phyloP scores from a whole-genome alignment of 176 grass and related monocot species.

The Chloris gayana region DNA sequence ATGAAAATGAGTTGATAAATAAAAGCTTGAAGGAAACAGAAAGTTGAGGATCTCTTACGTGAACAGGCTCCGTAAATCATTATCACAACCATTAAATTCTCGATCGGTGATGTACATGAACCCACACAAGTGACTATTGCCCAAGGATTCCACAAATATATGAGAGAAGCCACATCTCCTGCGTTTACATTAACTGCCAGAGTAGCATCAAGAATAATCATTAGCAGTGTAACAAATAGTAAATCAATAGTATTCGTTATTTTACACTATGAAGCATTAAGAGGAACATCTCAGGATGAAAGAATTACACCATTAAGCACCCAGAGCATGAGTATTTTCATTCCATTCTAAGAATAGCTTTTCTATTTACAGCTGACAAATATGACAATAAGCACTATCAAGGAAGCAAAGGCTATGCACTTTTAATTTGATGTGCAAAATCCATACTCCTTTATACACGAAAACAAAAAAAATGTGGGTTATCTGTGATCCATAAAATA shows the following conservation, averaged over 20 bases:
- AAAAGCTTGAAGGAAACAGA: neutral
- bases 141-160: slow-evolving; percentile 98
- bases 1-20: slow-evolving; percentile 15
- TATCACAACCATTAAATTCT: slow-evolving; percentile 92
- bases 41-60: slow-evolving; percentile 46
- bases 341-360: slow-evolving; percentile 6
- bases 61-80: slow-evolving; percentile 91
- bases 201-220: slow-evolving; percentile 28
- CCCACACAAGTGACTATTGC: slow-evolving; percentile 88
- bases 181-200: slow-evolving; percentile 55
- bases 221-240: slow-evolving; percentile 15
- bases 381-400: neutral
- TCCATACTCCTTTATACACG: neutral
- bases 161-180: slow-evolving; percentile 84
- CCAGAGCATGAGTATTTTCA: neutral
- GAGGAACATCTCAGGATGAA: neutral
- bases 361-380: neutral
- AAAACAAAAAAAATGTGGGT: neutral
- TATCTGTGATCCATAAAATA: slow-evolving; percentile 1
- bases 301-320: neutral
- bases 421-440: slow-evolving; percentile 5
- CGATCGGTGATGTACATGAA: slow-evolving; percentile 85
- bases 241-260: neutral
- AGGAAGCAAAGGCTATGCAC: slow-evolving; percentile 10
- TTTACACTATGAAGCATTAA: neutral